Evolutionary conservation across 768 basidiomycete species (phyloP), one percentile per base, ranked within the genome.

Genomic region (Mycena pura): DNA sequence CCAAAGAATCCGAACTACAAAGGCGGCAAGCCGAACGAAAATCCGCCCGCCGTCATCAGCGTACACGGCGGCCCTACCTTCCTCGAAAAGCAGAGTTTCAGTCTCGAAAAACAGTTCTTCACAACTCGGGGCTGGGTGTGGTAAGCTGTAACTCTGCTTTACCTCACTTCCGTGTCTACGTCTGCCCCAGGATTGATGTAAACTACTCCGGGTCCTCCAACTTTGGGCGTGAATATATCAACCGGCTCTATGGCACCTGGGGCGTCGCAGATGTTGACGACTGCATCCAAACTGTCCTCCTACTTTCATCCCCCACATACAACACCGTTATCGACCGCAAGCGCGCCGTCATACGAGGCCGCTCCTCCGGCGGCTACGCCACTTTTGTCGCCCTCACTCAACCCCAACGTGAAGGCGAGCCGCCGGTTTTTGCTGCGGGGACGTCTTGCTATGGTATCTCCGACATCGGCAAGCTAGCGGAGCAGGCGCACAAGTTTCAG

Each of bases 161-260:
- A n/a, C 15, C 6, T 17, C 15, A 24, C 14, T 48, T 48, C 21
- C 28, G 14, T 29, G 6, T 48, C 13, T 25, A 10, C 25, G 14
- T 78, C 59, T 0, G 55, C 60, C 36, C 47, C 60, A 78, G 83
- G 77, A 57, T 85, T 28, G 84, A 85, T 45, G 85, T 88, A 40
- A 83, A 88, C 62, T 85, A 87, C 49, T 78, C 85, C 5, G 87
- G 86, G 0, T 85, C 83, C 5, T 79, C 79, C 5, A 81, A 86
- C 0, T 86, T 83, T 64, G 87, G 87, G 1, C 77, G 84, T 8
- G 71, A 76, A 48, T 88, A 86, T 36, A 51, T 25, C 21, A 75
- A 75, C 51, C 77, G 84, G 13, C 78, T 88, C 2, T 71, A 75
- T 44, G 80, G 77, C 6, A 70, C 79, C 19, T 89, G 87, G 87